Evolutionary conservation across 2,329 filamentous ascomycete species (phyloP).

Genomic region (Magnaporthales sp.): DNA sequence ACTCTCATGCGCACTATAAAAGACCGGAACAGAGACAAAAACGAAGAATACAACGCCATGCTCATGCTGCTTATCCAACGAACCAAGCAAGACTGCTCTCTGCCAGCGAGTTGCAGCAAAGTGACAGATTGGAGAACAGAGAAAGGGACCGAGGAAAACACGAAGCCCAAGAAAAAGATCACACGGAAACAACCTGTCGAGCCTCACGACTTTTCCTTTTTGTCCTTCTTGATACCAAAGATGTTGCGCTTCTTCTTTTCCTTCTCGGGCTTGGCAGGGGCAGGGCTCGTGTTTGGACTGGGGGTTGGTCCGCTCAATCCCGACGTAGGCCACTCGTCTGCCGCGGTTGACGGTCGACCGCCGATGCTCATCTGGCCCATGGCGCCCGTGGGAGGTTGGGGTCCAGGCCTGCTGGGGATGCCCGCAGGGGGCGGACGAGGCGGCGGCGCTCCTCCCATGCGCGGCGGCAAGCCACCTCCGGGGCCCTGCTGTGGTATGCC

Average conservation of each 20-base stretch:
- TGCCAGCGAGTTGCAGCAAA: background rate
- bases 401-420: constrained; percentile 25
- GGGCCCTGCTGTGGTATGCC: constrained; percentile 9
- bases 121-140: background rate
- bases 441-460: constrained; percentile 1
- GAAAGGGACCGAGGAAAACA: background rate
- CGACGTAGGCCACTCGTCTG: constrained; percentile 12
- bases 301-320: constrained; percentile 6
- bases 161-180: background rate
- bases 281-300: background rate
- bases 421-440: constrained; percentile 15
- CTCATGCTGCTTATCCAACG: background rate
- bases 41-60: background rate
- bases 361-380: constrained; percentile 48
- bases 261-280: constrained; percentile 27
- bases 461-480: background rate
- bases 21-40: background rate
- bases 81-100: background rate
- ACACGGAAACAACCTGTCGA: background rate
- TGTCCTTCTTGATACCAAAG: constrained; percentile 22
- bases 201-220: constrained; percentile 2
- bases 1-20: background rate
- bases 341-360: constrained; percentile 7
- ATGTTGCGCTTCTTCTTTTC: constrained; percentile 26
- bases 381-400: constrained; percentile 40